phyloP scores from a whole-genome alignment of 768 basidiomycete genomes.

The Polyporus arcularius region DNA sequence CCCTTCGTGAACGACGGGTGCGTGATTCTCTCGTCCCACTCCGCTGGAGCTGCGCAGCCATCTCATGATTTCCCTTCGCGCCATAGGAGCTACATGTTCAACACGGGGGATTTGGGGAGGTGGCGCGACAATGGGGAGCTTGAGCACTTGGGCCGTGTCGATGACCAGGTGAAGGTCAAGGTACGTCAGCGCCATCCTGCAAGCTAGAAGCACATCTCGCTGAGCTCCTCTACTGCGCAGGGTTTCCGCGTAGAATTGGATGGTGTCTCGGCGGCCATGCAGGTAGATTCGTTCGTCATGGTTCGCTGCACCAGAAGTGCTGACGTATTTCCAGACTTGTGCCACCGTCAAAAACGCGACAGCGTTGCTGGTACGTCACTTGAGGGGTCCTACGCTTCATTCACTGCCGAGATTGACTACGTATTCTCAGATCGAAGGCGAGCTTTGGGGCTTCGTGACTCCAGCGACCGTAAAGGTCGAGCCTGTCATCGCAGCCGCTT shows the following conservation, averaged over 20 bases:
- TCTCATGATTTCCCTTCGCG: conserved; percentile 14
- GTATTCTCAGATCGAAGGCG: conserved; percentile 38
- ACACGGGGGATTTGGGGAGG: conserved; percentile 61
- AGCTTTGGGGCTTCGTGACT: conserved; percentile 58
- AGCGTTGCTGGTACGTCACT: conserved; percentile 40
- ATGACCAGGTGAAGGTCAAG: conserved; percentile 68
- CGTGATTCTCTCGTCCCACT: conserved; percentile 18
- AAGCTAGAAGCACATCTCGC: background rate
- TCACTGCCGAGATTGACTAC: background rate
- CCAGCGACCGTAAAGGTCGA: conserved; percentile 39
- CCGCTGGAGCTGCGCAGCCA: conserved; percentile 11
- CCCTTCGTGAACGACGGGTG: conserved; percentile 52
- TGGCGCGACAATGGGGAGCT: conserved; percentile 55
- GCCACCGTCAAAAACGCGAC: conserved; percentile 46
- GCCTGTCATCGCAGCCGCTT: conserved; percentile 44
- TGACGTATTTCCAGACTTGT: conserved; percentile 37
- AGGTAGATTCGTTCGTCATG: conserved; percentile 36
- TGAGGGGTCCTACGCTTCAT: background rate
- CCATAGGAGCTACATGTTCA: conserved; percentile 48
- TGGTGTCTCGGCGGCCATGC: conserved; percentile 61
- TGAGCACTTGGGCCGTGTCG: conserved; percentile 59
- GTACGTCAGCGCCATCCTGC: conserved; percentile 27
- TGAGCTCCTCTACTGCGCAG: conserved; percentile 25
- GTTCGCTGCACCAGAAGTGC: conserved; percentile 18
- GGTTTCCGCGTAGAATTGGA: conserved; percentile 68